phyloP scores from a whole-genome alignment of 1,139 yeast species.

The Candida tetrigidarum region DNA sequence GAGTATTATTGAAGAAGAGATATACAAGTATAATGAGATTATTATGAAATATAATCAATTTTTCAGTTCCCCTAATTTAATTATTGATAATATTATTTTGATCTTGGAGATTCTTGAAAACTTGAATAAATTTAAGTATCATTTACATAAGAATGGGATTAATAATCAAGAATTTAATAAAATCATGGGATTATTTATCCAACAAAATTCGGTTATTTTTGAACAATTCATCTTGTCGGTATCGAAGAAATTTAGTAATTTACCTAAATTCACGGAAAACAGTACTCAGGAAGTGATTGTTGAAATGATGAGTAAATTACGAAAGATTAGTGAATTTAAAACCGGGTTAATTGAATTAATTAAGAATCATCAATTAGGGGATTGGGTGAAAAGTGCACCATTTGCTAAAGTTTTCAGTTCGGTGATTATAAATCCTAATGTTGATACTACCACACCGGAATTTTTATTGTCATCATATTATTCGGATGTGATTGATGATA shows the following conservation, averaged over 20 bases:
- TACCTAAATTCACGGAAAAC: constrained; percentile 49
- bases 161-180: constrained; percentile 20
- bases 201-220: constrained; percentile 44
- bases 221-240: constrained; percentile 60
- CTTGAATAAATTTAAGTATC: constrained; percentile 26
- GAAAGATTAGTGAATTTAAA: constrained; percentile 67
- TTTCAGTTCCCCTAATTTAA: constrained; percentile 15
- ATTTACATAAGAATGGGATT: constrained; percentile 16
- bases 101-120: constrained; percentile 51
- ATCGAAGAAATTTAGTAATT: constrained; percentile 50
- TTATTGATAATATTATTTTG: constrained; percentile 34
- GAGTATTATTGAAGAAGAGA: constrained; percentile 26
- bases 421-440: constrained; percentile 37
- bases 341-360: constrained; percentile 59
- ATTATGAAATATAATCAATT: constrained; percentile 11
- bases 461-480: constrained; percentile 65
- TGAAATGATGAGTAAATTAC: constrained; percentile 63
- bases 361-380: constrained; percentile 54
- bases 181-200: constrained; percentile 23
- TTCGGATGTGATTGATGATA: constrained; percentile 76
- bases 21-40: constrained; percentile 25
- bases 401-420: constrained; percentile 57
- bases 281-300: constrained; percentile 74
- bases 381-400: constrained; percentile 66
- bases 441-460: constrained; percentile 44